A percentile compares a stretch with the other conserved stretches of the same genome.
phyloP scores from a whole-genome alignment of 106 monocot species.

The Ottelia alismoides region DNA sequence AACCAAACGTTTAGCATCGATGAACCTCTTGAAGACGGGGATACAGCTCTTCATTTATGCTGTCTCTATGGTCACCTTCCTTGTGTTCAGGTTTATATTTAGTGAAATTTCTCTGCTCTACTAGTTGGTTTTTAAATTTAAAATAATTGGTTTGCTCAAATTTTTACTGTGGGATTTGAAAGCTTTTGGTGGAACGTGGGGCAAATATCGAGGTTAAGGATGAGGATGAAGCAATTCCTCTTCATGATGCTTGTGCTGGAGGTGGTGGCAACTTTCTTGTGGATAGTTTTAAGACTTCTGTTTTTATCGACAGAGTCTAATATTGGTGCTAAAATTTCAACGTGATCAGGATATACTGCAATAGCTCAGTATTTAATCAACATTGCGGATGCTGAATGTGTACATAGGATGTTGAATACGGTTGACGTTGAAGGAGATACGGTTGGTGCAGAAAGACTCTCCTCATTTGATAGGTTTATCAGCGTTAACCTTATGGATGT shows the following conservation, averaged over 20 bases:
- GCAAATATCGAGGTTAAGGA: slow-evolving; percentile 71
- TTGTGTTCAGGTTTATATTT: slow-evolving; percentile 49
- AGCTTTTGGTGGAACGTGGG: slow-evolving; percentile 71
- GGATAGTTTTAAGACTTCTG: too few species aligned
- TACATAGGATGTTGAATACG: slow-evolving; percentile 48
- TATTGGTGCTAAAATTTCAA: not conserved
- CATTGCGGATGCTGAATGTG: slow-evolving; percentile 21
- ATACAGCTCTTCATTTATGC: slow-evolving; percentile 59
- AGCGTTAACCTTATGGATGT: not conserved
- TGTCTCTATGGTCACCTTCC: slow-evolving; percentile 70
- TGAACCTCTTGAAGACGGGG: slow-evolving; percentile 72
- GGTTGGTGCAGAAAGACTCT: slow-evolving; percentile 18
- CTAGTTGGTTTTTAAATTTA: not conserved
- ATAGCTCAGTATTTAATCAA: slow-evolving; percentile 65
- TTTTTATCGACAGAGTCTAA: not conserved
- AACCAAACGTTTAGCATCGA: slow-evolving; percentile 40
- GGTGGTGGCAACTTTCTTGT: too few species aligned
- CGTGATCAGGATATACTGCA: slow-evolving; percentile 50
- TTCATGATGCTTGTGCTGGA: slow-evolving; percentile 99
- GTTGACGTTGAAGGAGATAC: slow-evolving; percentile 83
- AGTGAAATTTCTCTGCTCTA: not conserved
- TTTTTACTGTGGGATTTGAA: too few species aligned
- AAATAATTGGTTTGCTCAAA: not conserved
- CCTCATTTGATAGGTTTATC: slow-evolving; percentile 1
- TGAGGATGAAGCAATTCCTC: slow-evolving; percentile 92